These are phyloP conservation scores for Gypsophila paniculata DNA, from an alignment of 179 eudicot species.

Conservation along the genomic window DNA sequence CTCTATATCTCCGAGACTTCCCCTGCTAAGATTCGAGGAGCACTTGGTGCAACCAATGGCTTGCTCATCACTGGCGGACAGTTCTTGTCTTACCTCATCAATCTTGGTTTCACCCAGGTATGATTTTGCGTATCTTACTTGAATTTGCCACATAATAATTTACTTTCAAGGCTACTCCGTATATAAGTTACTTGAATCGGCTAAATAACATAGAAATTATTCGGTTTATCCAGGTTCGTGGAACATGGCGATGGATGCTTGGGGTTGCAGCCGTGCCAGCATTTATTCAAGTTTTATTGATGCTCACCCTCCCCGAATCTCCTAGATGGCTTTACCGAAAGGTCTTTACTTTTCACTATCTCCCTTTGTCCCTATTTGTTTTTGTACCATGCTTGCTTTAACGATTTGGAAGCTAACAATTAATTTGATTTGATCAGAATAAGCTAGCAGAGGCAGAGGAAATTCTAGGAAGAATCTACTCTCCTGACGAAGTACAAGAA, in stretches of 20 bases:
- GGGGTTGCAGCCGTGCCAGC: slow-evolving; percentile 74
- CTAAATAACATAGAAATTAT: not conserved
- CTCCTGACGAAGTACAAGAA: slow-evolving; percentile 50
- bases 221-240: slow-evolving; percentile 19
- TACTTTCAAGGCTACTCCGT: no score
- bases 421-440: slow-evolving; percentile 30
- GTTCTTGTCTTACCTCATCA: slow-evolving; percentile 57
- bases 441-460: slow-evolving; percentile 53
- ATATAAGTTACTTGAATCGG: no score
- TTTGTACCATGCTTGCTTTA: no score
- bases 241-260: slow-evolving; percentile 82
- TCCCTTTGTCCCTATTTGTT: not conserved
- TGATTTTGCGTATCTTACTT: no score
- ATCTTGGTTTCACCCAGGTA: slow-evolving; percentile 57
- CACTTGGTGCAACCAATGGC: slow-evolving; percentile 69
- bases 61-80: slow-evolving; percentile 66
- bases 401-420: not conserved
- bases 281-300: slow-evolving; percentile 45
- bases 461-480: slow-evolving; percentile 64
- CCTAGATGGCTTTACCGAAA: slow-evolving; percentile 67
- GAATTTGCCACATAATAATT: no score
- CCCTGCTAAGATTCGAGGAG: slow-evolving; percentile 65
- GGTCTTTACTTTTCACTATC: slow-evolving; percentile 18
- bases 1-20: slow-evolving; percentile 70
- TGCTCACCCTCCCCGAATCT: slow-evolving; percentile 68